phyloP scores from a whole-genome alignment of 31 red algal species.

The Endocladia muricata region DNA sequence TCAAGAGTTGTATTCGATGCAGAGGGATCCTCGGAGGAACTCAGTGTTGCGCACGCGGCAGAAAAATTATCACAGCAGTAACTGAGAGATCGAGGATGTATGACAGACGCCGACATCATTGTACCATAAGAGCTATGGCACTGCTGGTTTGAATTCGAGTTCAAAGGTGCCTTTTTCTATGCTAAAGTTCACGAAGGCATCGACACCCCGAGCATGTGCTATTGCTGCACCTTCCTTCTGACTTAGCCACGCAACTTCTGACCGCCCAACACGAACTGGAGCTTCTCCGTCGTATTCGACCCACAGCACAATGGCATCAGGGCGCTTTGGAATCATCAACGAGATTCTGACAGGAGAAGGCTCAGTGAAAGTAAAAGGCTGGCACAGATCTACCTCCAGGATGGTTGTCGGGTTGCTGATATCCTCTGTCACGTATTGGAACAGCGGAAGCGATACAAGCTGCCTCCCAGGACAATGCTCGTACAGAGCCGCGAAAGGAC shows the following conservation, averaged over 20 bases:
- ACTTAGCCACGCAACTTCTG: conserved; percentile 19
- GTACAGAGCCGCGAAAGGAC: conserved; percentile 13
- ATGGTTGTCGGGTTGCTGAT: conserved; percentile 19
- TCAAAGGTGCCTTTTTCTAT: not conserved
- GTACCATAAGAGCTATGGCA: too few relatives aligned
- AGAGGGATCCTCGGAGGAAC: too few relatives aligned
- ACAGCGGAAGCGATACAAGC: conserved; percentile 37
- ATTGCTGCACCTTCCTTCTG: not conserved
- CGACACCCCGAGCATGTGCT: not conserved
- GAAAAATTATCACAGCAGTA: too few relatives aligned
- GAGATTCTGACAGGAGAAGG: not conserved
- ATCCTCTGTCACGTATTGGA: conserved; percentile 21
- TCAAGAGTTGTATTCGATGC: conserved; percentile 21
- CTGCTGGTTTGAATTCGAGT: too few relatives aligned
- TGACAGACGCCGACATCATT: not conserved
- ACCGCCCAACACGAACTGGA: conserved; percentile 2
- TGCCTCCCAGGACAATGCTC: conserved; percentile 4
- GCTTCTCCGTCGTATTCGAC: conserved; percentile 54
- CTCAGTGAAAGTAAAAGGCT: too few relatives aligned
- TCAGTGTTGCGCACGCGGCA: too few relatives aligned
- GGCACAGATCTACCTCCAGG: conserved; percentile 24
- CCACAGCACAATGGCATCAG: conserved; percentile 39
- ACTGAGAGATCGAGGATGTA: too few relatives aligned
- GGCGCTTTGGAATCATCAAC: not conserved
- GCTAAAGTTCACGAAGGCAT: not conserved